phyloP scores from a whole-genome alignment of 2,329 filamentous ascomycete species.

The Diplodia mutila region DNA sequence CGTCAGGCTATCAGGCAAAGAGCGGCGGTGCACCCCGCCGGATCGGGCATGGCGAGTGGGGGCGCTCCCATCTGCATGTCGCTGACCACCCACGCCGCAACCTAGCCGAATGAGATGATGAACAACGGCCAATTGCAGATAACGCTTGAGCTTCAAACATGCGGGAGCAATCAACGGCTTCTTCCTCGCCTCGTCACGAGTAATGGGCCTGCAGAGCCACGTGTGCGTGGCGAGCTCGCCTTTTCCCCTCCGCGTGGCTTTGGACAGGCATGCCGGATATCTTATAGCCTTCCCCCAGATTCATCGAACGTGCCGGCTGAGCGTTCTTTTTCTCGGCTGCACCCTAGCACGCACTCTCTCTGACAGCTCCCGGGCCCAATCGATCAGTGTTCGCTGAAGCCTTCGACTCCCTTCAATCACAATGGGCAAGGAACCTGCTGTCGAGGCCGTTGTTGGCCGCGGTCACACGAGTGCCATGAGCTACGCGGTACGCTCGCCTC shows the following conservation, averaged over 20 bases:
- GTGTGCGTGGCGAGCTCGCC: slow-evolving; percentile 1
- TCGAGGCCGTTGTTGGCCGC: background rate
- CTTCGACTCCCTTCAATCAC: background rate
- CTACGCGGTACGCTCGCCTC: background rate
- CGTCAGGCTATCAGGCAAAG: background rate
- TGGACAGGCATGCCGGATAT: background rate
- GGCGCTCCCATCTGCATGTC: background rate
- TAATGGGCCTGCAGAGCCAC: slow-evolving; percentile 4
- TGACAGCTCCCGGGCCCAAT: background rate
- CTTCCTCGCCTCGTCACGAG: background rate
- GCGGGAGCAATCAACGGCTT: background rate
- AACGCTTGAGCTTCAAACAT: background rate
- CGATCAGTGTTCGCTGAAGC: background rate
- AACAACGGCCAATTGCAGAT: background rate
- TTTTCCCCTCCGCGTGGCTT: background rate
- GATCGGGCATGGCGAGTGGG: background rate
- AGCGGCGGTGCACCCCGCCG: background rate
- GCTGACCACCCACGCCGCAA: background rate
- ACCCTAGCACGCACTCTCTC: background rate
- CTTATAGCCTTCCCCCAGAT: slow-evolving; percentile 3
- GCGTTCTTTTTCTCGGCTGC: background rate
- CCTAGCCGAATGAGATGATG: background rate
- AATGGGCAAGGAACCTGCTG: background rate
- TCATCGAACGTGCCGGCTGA: background rate
- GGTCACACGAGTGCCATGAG: slow-evolving; percentile 6